Conservation (phyloP, 306 rosid genomes). For the Pterocarpus santalinus region DNA sequence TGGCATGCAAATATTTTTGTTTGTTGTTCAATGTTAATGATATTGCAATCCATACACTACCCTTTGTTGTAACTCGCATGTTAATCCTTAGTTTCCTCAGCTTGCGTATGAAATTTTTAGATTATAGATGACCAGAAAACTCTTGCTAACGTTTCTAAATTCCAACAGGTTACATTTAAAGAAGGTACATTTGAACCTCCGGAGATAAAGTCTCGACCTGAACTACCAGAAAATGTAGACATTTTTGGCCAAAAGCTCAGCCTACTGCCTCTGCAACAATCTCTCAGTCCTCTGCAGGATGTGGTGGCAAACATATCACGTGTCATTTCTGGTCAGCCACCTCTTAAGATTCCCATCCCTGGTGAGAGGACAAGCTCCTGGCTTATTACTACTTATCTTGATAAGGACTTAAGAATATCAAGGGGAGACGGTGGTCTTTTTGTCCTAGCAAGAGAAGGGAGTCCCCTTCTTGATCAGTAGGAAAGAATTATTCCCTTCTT, state of each 20-base stretch:
- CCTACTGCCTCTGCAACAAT: constrained; percentile 72
- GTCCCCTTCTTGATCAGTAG: constrained; percentile 73
- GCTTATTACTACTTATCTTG: constrained; percentile 91
- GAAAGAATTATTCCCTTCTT: constrained; percentile 36
- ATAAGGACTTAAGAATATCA: constrained; percentile 84
- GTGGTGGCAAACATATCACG: constrained; percentile 68
- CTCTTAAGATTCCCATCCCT: constrained; percentile 87
- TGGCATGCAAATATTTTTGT: constrained; percentile 24
- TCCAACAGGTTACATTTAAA: constrained; percentile 81
- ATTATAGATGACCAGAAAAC: constrained; percentile 24
- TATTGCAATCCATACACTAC: constrained; percentile 21
- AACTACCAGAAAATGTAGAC: constrained; percentile 74
- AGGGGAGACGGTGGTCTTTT: constrained; percentile 98
- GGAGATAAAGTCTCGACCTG: constrained; percentile 77
- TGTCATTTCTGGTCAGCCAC: constrained; percentile 79
- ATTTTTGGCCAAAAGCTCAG: constrained; percentile 83
- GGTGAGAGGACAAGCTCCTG: constrained; percentile 89
- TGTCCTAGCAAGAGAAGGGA: constrained; percentile 87
- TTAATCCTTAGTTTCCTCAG: constrained; percentile 34
- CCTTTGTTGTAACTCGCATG: constrained; percentile 1
- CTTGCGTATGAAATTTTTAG: background rate
- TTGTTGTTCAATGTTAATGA: constrained; percentile 4
- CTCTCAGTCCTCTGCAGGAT: constrained; percentile 74
- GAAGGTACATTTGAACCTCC: constrained; percentile 91
- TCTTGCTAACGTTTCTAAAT: constrained; percentile 41